Evolutionary conservation across 805 yeast genomes (phyloP), one percentile per base, ranked within the genome.

Genomic region (Starmerella sp.): DNA sequence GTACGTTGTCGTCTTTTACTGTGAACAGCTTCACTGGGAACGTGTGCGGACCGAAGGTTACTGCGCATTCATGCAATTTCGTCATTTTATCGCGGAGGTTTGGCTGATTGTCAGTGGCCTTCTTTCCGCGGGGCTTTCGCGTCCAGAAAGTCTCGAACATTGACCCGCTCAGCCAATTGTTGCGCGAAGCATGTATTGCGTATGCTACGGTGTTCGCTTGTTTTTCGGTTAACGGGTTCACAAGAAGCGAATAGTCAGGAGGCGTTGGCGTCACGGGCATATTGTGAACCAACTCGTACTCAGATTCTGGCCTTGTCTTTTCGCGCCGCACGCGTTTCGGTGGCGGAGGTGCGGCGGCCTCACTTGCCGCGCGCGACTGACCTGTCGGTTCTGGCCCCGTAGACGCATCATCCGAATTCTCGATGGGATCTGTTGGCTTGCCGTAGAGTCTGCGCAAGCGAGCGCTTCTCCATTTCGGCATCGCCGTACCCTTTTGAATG

Each of bases 31-130:
- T 73, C 1, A 84, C 76, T 41, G 82, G 87, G 69, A 87, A 87
- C 0, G 73, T 69, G 69, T 91, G 98, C 0, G 96, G 96, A 0
- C 97, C 97, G 28, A 84, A 75, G 10, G 75, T 73, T 70, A 89
- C 69, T 1, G 73, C 70, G 57, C 90, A 81, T 61, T 90, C 96
- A 61, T 91, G 80, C 54, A 93, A 71, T 66, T 88, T 89, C 57
- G 88, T 83, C 96, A 90, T 89, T 54, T 82, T 82, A 60, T 91
- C 97, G 62, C 95, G 73, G 5, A 86, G 83, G 65, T 78, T 80
- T n/a, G 66, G 69, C 62, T 71, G 76, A 43, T 70, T 68, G 54
- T 73, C 75, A 57, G 73, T 66, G 57, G 66, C 74, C 66, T 72
- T 79, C 54, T 74, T 76, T 58, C 82, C 77, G 53, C 81, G 68